Evolutionary conservation across 768 basidiomycete genomes (phyloP).

Genomic region (Lactarius sp.): DNA sequence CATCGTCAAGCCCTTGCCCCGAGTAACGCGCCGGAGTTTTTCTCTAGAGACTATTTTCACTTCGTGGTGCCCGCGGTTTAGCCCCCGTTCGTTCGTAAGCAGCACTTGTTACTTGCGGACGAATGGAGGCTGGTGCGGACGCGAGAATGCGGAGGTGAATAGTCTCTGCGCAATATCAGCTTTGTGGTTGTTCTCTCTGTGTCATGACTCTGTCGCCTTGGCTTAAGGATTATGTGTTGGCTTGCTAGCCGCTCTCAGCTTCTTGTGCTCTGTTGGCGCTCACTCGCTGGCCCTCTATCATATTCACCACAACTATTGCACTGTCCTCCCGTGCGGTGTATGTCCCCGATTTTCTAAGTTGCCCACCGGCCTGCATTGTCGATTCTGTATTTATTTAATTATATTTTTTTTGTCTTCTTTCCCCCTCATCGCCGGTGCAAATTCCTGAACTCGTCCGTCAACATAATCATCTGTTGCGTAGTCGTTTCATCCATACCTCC

Average conservation of each 20-base stretch:
- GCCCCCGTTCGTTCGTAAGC: not conserved
- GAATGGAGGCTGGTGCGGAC: slow-evolving; percentile 5
- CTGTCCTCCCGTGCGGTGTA: not conserved
- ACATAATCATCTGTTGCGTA: not conserved
- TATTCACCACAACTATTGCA: not conserved
- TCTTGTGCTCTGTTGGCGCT: not conserved
- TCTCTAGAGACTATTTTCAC: not conserved
- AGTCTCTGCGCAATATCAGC: not conserved
- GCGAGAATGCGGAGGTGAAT: not conserved
- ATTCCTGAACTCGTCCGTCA: not conserved
- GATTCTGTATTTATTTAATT: not conserved
- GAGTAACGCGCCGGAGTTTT: not conserved
- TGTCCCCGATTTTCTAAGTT: not conserved
- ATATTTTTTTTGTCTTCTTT: not conserved
- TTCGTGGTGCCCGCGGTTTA: not conserved
- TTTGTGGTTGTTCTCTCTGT: not conserved
- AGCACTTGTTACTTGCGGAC: slow-evolving; percentile 1
- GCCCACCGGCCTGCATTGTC: not conserved
- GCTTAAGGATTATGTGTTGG: not conserved
- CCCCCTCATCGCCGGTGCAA: not conserved
- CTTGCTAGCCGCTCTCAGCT: not conserved
- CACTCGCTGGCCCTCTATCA: not conserved
- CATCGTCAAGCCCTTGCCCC: not conserved
- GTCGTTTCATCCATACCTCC: not conserved
- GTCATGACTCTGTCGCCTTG: not conserved